Evolutionary conservation across 225 moss, liverwort and hornwort genomes (phyloP).

Genomic region (Thuidium tamariscinum): DNA sequence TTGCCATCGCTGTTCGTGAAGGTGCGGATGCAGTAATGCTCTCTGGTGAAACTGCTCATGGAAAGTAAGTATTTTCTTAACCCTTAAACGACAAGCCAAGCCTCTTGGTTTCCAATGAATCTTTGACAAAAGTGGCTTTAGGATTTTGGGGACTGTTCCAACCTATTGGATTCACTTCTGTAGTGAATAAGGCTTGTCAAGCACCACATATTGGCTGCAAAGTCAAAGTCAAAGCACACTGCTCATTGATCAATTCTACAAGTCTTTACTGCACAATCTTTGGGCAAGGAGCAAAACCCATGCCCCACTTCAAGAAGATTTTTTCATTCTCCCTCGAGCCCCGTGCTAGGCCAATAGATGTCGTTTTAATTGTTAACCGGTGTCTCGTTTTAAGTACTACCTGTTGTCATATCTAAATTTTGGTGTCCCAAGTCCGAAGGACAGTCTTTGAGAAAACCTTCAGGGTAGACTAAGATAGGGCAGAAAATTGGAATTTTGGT

Average conservation of each 20-base stretch:
- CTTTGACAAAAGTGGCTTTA: neutral
- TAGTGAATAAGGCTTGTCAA: too few species aligned
- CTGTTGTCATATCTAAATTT: neutral
- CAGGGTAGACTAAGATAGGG: neutral
- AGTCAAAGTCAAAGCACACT: neutral
- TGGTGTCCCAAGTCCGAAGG: neutral
- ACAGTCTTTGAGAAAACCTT: neutral
- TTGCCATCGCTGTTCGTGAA: constrained; percentile 88
- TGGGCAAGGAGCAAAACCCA: neutral
- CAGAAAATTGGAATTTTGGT: neutral
- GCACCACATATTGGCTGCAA: neutral
- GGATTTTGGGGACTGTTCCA: neutral
- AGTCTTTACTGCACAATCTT: neutral
- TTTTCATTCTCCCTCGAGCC: neutral
- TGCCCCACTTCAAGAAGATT: neutral
- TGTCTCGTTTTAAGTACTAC: neutral
- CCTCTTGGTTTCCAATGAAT: neutral
- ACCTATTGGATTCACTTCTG: neutral
- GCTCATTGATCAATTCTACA: neutral
- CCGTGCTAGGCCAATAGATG: neutral
- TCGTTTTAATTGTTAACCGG: neutral
- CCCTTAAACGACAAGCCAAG: neutral
- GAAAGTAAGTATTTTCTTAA: constrained; percentile 57
- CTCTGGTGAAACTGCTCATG: constrained; percentile 97
- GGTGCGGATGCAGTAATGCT: constrained; percentile 93